These are phyloP conservation scores for Sanghuangporus baumii DNA, from an alignment of 1,284 basidiomycete genomes.

Conservation along the genomic window DNA sequence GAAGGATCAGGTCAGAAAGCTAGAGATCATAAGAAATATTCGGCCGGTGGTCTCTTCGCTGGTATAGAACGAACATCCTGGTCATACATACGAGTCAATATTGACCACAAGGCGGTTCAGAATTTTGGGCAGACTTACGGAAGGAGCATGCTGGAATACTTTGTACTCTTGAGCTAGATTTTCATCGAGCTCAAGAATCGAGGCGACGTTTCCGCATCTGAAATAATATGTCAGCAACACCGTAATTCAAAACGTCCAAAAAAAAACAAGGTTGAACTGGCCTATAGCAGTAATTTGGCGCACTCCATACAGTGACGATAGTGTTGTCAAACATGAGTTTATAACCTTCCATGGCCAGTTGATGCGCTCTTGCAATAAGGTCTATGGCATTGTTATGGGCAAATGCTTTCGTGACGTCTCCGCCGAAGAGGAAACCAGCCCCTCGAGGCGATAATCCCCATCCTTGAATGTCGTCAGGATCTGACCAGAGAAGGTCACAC, in stretches of 20 bases:
- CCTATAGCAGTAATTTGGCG: constrained; percentile 98
- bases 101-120: background rate
- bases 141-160: constrained; percentile 76
- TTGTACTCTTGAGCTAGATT: constrained; percentile 88
- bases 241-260: background rate
- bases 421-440: constrained; percentile 90
- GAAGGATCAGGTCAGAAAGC: background rate
- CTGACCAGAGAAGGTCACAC: constrained; percentile 98
- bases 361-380: constrained; percentile 94
- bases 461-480: constrained; percentile 92
- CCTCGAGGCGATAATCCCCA: constrained; percentile 79
- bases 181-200: constrained; percentile 89
- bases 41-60: constrained; percentile 18
- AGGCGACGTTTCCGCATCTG: constrained; percentile 92
- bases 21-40: constrained; percentile 15
- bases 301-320: constrained; percentile 98
- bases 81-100: background rate
- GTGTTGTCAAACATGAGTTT: constrained; percentile 96
- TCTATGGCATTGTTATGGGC: constrained; percentile 91
- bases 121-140: constrained; percentile 40
- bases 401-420: constrained; percentile 87
- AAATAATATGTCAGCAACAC: constrained; percentile 12
- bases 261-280: constrained; percentile 28
- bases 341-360: constrained; percentile 98
- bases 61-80: constrained; percentile 18